Base-by-base conservation (phyloP, 179 eudicot species). In the Vitellaria paradoxa region DNA sequence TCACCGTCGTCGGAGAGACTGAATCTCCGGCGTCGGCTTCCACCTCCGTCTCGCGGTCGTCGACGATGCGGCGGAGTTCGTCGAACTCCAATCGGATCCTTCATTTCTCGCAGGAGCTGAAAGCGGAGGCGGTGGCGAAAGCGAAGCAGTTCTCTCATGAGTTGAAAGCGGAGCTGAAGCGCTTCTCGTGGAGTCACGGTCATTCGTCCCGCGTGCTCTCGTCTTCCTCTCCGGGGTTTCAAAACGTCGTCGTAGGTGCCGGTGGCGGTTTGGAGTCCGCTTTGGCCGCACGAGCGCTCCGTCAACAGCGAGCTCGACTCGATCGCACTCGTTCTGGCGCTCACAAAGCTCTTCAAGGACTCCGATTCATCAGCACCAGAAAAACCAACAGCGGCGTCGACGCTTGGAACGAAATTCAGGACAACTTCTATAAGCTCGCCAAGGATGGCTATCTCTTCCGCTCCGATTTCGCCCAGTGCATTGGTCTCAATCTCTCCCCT, bases 281-380 rank as follows among this genome's bases (percentile, higher is more conserved):
- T 30, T 73, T 90, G 73, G 93, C 87, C 26, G 97, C 99, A 11
- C 75, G 99, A 21, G 91, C 89, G 61, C 88, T 89, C 49, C 89
- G 98, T 20, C 82, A 82, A 37, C 93, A 91, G 73, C 83, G 76
- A 14, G 97, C 94, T 26, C 89, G 90, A 77, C 91, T 93, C 18
- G 90, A 93, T 77, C 93, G 97, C 60, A 89, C 93, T 45, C 87
- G 96, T 47, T 91, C 99, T 1, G 91, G 95, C 7, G 99, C 99
- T 47, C 90, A 90, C 6, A 87, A 85, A 40, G 99, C 99, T 4
- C 87, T 95, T 2, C 88, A 78, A 37, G 99, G 99, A 12, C 92
- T 96, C 13, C 84, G 86, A 78, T 96, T 96, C 80, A 96, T 96
- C 42, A 96, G 94, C 68, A 78, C 70, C 11, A 73, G 68, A 3